phyloP scores from a whole-genome alignment of 2,329 filamentous ascomycete genomes.

The Metarhizium brunneum region DNA sequence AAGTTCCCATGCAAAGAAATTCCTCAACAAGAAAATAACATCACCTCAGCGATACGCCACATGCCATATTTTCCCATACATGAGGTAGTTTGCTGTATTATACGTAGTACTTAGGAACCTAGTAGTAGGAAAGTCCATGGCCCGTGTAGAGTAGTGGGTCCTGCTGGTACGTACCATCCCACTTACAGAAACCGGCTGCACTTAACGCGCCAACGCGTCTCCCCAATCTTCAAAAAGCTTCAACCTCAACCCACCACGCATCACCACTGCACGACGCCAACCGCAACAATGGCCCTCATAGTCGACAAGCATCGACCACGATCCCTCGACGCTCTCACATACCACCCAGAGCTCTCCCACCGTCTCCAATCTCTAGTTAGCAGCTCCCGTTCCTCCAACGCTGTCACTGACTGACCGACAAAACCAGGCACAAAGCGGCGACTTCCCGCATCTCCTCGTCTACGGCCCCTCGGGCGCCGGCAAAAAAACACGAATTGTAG shows the following conservation, averaged over 20 bases:
- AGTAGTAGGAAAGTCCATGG: no score
- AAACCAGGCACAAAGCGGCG: slow-evolving; percentile 79
- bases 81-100: no score
- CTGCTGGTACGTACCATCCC: not conserved
- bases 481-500: slow-evolving; percentile 95
- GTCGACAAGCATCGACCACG: slow-evolving; percentile 66
- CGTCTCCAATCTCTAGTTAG: slow-evolving; percentile 72
- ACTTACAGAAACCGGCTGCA: slow-evolving; percentile 9
- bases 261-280: slow-evolving; percentile 4
- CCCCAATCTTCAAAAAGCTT: slow-evolving; percentile 14
- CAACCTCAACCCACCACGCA: slow-evolving; percentile 8
- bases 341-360: slow-evolving; percentile 81
- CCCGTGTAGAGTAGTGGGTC: not conserved
- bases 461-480: slow-evolving; percentile 95
- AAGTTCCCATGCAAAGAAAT: no score
- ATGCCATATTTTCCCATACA: no score
- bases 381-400: not conserved
- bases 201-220: slow-evolving; percentile 31
- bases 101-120: no score
- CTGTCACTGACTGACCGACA: not conserved
- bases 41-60: no score
- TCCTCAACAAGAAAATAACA: not conserved
- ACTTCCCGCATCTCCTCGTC: slow-evolving; percentile 95
- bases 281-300: slow-evolving; percentile 51
- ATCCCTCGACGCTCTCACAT: slow-evolving; percentile 69